Base-by-base conservation (phyloP, 2,329 filamentous ascomycete genomes). In the Alternaria viburni region DNA sequence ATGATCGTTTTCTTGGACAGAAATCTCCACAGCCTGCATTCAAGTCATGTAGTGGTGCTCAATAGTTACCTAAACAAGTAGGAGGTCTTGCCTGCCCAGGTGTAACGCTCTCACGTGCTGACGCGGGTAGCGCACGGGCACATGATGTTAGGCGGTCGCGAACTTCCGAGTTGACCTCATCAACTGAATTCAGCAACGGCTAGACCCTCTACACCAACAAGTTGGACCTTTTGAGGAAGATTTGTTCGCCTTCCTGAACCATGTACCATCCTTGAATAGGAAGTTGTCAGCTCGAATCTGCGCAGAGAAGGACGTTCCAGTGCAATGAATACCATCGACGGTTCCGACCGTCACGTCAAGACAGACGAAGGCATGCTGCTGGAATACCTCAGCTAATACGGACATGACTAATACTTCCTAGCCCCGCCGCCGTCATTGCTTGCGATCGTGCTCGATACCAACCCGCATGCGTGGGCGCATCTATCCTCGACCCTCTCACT, bases 381-480 rank as follows among this genome's bases (percentile, higher is more conserved):
- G 30, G 12, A 15, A 17, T 13, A 41, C n/a, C 30, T 30, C 19
- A 17, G 45, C 10, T 19, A 19, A 11, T 12, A n/a, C 25, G 17
- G 9, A 23, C 17, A 17, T 26, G 45, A 54, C 67, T 70, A 25
- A 68, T 51, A 21, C 11, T 9, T 56, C 66, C 46, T 67, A 86
- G 87, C 85, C 61, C 84, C 86, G 43, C 82, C 87, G 11, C 93
- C 96, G 1, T 97, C 95, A 13, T 89, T 99, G 36, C 89, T 97
- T 56, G 91, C 93, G 70, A 90, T 99, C 74, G 86, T 99, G 75
- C 87, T 99, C 83, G 96, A 99, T 83, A 97, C 95, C 25, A 99
- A 99, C 79, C 96, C 96, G 3, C 91, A 94, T 72, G 94, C 96
- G 72, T 97, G 96, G 96, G 89, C 92, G 7, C 86, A 92, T 64